Conservation (phyloP, 768 basidiomycete species). For the Calvatia gigantea region DNA sequence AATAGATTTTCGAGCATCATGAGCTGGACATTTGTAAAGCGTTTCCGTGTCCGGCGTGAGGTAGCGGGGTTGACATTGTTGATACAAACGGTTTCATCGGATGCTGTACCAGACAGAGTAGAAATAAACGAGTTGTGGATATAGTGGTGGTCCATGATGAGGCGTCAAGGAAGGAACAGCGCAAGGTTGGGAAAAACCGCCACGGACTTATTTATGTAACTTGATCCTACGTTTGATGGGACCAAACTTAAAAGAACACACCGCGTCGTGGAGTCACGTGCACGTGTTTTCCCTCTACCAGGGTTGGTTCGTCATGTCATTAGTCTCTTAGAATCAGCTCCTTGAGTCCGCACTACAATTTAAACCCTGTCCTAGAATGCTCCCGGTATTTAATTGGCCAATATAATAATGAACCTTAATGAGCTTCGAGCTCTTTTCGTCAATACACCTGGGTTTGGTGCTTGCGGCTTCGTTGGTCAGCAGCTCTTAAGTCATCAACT, state of each 20-base stretch:
- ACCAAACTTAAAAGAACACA: slow-evolving; percentile 2
- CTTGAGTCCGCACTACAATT: not conserved
- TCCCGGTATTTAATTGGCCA: not conserved
- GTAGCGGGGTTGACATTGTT: slow-evolving; percentile 24
- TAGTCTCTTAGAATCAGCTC: not conserved
- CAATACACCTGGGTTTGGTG: not conserved
- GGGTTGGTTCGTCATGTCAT: not conserved
- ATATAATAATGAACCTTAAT: not conserved
- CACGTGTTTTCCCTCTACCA: not conserved
- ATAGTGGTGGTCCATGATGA: slow-evolving; percentile 13
- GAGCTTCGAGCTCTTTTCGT: not conserved
- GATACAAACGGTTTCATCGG: slow-evolving; percentile 29
- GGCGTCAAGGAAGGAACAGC: slow-evolving; percentile 9
- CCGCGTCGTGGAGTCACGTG: slow-evolving; percentile 7
- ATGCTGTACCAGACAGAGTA: slow-evolving; percentile 50
- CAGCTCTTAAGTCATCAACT: not conserved
- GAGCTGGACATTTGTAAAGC: slow-evolving; percentile 66
- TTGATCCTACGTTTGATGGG: slow-evolving; percentile 6
- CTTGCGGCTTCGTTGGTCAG: not conserved
- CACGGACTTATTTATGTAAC: slow-evolving; percentile 15
- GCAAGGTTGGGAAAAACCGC: slow-evolving; percentile 12
- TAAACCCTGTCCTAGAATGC: not conserved
- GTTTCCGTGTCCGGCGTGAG: slow-evolving; percentile 61
- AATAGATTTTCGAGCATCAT: slow-evolving; percentile 72
- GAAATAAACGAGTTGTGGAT: slow-evolving; percentile 1